Base-by-base conservation (phyloP, 306 rosid genomes). In the Dryas octopetala region DNA sequence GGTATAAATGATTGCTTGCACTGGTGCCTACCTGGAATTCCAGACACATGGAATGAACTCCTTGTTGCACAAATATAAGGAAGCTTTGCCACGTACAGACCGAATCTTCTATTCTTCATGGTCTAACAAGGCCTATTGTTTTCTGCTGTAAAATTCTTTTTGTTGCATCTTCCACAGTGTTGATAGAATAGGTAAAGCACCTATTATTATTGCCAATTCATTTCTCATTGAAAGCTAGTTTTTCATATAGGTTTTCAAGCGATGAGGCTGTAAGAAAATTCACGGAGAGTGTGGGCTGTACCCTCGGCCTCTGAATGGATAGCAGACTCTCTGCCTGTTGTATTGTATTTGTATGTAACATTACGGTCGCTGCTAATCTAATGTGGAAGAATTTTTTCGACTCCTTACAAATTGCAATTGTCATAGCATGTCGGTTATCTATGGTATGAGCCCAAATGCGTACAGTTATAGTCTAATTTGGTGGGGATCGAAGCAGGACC, bases 11-110 rank as follows among this genome's bases (percentile, higher is more conserved):
- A 95, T 69, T 95, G 97, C 77, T 90, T 95, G 85, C 97, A 92
- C 83, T 92, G 97, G 99, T 95, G 97, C 81, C 74, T 95, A 48
- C 97, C 97, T 3, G 97, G 97, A 58, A 77, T 92, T 83, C 97
- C 97, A 10, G 99, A 92, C 79, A 19, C 97, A 16, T 95, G 99
- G 99, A 95, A 95, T 75, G 97, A 95, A 81, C 83, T 95, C 81
- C 93, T 95, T 70, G 66, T 82, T 81, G 90, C 97, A 58, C 97
- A 92, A 62, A 77, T 92, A 63, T 95, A 2, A 92, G 83, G 70
- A 44, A 19, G 52, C 28, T 17, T 69, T 62, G 62, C 71, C 66
- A 60, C 40, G 6, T 43, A 58, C 40, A 76, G 60, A 82, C 68
- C 50, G 26, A 52, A 80, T 32, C 66, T 45, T 64, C 71, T 17